phyloP scores from a whole-genome alignment of 805 yeast species.

The Komagataella mondaviorum region DNA sequence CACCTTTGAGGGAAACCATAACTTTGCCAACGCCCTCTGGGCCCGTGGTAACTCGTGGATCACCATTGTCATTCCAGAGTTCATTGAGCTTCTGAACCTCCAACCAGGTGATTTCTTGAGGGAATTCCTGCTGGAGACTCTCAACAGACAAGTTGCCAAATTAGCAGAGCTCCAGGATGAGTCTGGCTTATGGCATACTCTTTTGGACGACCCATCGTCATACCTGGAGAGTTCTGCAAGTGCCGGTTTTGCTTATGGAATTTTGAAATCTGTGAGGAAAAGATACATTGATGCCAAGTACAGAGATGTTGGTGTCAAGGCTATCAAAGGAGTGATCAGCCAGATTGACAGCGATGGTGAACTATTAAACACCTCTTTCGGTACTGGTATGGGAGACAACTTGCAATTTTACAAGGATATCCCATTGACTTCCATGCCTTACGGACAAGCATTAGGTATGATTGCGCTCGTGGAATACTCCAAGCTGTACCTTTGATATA shows the following conservation, averaged over 20 bases:
- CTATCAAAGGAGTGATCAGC: constrained; percentile 17
- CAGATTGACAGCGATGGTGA: constrained; percentile 19
- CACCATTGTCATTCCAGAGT: constrained; percentile 22
- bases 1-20: constrained; percentile 15
- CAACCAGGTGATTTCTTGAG: constrained; percentile 16
- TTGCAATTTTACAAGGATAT: constrained; percentile 21
- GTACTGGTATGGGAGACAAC: constrained; percentile 21
- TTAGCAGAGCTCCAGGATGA: constrained; percentile 15
- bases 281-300: constrained; percentile 14
- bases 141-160: constrained; percentile 17
- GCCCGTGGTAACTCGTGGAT: constrained; percentile 24
- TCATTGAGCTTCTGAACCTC: constrained; percentile 17
- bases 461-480: constrained; percentile 20
- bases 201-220: constrained; percentile 16
- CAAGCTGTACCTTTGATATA: constrained; percentile 8
- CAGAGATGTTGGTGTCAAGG: constrained; percentile 14
- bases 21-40: constrained; percentile 18
- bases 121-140: constrained; percentile 14
- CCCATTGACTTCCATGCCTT: constrained; percentile 17
- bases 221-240: constrained; percentile 20
- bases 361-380: constrained; percentile 20
- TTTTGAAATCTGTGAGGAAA: constrained; percentile 17
- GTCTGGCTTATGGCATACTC: constrained; percentile 20
- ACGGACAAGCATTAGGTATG: constrained; percentile 18
- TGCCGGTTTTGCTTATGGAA: constrained; percentile 24